Conservation (phyloP, 2,329 filamentous ascomycete genomes). For the Sarocladium brachiariae region DNA sequence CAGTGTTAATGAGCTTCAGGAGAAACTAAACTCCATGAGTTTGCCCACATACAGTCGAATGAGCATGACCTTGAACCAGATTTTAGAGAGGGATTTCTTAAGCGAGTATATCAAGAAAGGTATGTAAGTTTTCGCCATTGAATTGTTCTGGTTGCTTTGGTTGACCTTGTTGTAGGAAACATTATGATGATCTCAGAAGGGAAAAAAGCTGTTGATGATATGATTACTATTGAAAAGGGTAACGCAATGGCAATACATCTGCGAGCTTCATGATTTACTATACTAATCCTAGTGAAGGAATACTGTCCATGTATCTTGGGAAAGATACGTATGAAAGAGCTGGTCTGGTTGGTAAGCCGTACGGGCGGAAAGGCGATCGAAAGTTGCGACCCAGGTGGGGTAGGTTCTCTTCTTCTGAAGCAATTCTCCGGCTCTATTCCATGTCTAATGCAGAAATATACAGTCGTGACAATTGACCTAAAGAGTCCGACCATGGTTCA, state of each 20-base stretch:
- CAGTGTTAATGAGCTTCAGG: conserved; percentile 45
- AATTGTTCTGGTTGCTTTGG: too few species aligned
- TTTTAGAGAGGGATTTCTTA: conserved; percentile 72
- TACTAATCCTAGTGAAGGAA: conserved; percentile 39
- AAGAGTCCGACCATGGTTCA: conserved; percentile 68
- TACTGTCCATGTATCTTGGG: conserved; percentile 69
- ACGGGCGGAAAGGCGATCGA: conserved; percentile 50
- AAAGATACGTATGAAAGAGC: conserved; percentile 76
- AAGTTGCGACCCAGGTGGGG: conserved; percentile 65
- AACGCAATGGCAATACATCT: too few species aligned
- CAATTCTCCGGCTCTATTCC: not conserved
- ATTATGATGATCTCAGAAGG: conserved; percentile 81
- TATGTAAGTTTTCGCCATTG: too few species aligned
- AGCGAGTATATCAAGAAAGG: conserved; percentile 77
- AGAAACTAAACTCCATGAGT: conserved; percentile 35
- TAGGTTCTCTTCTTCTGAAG: conserved; percentile 41
- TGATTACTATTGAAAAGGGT: conserved; percentile 67
- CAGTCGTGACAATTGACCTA: conserved; percentile 73
- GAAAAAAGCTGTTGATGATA: conserved; percentile 59
- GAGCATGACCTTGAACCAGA: conserved; percentile 62
- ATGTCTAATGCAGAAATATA: not conserved
- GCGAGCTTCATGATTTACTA: not conserved
- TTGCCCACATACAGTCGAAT: conserved; percentile 54
- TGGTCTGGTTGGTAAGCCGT: conserved; percentile 68
- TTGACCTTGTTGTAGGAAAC: conserved; percentile 47